Conservation (phyloP, 2,329 filamentous ascomycete species). For the Fusarium coicis region DNA sequence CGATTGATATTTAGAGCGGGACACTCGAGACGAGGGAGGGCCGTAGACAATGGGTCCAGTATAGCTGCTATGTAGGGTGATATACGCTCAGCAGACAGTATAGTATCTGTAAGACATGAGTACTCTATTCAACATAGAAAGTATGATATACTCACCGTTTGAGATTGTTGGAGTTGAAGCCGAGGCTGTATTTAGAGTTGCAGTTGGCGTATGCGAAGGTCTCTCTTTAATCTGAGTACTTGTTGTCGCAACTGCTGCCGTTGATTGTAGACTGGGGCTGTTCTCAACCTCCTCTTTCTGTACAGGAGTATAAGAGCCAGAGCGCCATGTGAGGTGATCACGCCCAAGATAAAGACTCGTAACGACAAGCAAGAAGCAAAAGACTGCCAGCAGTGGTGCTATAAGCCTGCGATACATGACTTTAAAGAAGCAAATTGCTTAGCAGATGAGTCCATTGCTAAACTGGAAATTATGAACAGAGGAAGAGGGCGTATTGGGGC, state of each 20-base stretch:
- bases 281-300: not conserved
- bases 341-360: constrained; percentile 36
- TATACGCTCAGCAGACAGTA: constrained; percentile 29
- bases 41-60: constrained; percentile 39
- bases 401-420: constrained; percentile 32
- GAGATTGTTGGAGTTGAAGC: not conserved
- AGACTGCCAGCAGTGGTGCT: constrained; percentile 18
- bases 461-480: not conserved
- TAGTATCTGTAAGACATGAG: constrained; percentile 46
- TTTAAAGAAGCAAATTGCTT: not conserved
- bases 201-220: not conserved
- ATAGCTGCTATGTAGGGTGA: constrained; percentile 45
- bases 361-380: constrained; percentile 27
- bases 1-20: constrained; percentile 36
- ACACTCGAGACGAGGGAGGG: constrained; percentile 44
- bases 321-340: constrained; percentile 15
- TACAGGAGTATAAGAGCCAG: constrained; percentile 10
- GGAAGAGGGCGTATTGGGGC: not conserved
- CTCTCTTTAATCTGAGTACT: no score
- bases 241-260: not conserved
- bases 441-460: not conserved
- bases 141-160: constrained; percentile 3
- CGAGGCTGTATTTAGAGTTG: not conserved
- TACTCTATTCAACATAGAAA: fast-evolving
- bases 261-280: not conserved